Percentiles rank a stretch among this genome's conserved stretches.
Conservation (phyloP, 2,329 filamentous ascomycete species). For the Arthrinium phaeospermum region DNA sequence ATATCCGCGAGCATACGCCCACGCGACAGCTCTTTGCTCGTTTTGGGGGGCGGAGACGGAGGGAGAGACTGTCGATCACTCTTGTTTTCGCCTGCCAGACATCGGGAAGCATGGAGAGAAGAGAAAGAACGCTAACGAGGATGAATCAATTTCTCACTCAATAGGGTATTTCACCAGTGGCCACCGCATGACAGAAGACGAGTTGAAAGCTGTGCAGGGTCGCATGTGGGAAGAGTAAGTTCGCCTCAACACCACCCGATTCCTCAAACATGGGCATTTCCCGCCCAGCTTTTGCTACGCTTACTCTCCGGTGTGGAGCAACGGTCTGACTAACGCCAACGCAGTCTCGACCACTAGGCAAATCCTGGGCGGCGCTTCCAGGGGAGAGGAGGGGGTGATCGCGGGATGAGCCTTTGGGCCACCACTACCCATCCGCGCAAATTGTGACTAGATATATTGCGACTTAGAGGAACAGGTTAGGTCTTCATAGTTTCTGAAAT, state of each 20-base stretch:
- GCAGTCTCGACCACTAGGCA: slow-evolving; percentile 3
- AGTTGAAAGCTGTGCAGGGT: slow-evolving; percentile 84
- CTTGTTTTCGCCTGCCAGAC: neutral
- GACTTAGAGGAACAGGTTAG: neutral
- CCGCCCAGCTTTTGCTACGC: slow-evolving; percentile 24
- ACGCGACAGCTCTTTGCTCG: neutral
- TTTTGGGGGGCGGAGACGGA: slow-evolving; percentile 22
- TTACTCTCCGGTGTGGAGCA: slow-evolving; percentile 4
- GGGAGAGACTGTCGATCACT: neutral
- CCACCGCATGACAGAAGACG: slow-evolving; percentile 85
- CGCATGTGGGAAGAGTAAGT: slow-evolving; percentile 86
- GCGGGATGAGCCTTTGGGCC: slow-evolving; percentile 8
- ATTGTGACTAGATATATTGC: neutral
- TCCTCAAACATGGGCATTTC: slow-evolving; percentile 41
- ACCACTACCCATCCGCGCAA: neutral
- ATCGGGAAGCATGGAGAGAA: neutral
- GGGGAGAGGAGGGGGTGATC: neutral
- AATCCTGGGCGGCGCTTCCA: neutral
- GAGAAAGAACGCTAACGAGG: neutral
- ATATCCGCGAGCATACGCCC: neutral
- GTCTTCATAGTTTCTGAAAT: neutral
- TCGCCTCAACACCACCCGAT: slow-evolving; percentile 18
- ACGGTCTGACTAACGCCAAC: neutral
- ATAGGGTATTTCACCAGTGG: slow-evolving; percentile 82
- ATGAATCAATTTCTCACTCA: neutral